These are phyloP conservation scores for Tolypocladium nubicola DNA, from an alignment of 2,329 filamentous ascomycete genomes.

Conservation along the genomic window DNA sequence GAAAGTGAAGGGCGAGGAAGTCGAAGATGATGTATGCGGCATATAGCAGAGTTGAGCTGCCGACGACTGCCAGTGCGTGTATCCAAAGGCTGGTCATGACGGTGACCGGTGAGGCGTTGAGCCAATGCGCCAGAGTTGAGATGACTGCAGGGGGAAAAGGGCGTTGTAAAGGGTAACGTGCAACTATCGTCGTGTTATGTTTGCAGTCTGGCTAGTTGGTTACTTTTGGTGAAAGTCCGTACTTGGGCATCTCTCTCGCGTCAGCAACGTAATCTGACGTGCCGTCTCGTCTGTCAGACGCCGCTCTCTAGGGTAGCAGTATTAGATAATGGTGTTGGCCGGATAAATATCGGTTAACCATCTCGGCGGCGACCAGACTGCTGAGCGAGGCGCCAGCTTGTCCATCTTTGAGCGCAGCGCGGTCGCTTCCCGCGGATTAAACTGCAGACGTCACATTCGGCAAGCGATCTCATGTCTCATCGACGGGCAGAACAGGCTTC, in stretches of 20 bases:
- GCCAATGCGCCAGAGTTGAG: background rate
- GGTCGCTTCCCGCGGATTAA: background rate
- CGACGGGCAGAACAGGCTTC: background rate
- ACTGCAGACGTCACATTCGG: background rate
- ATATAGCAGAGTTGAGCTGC: slow-evolving; percentile 8
- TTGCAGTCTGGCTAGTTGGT: too few species aligned
- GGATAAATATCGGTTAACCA: background rate
- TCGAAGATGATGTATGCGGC: slow-evolving; percentile 1
- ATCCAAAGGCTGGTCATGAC: background rate
- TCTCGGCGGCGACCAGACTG: background rate
- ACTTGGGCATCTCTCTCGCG: background rate
- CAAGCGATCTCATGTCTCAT: background rate
- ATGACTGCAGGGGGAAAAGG: background rate
- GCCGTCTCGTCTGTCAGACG: background rate
- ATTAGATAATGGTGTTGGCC: background rate
- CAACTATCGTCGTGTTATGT: too few species aligned
- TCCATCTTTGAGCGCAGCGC: background rate
- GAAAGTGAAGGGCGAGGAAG: slow-evolving; percentile 9
- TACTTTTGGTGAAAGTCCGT: background rate
- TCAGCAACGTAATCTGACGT: background rate
- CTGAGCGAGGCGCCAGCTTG: background rate
- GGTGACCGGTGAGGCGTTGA: background rate
- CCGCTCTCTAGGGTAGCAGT: background rate
- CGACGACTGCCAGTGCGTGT: slow-evolving; percentile 5
- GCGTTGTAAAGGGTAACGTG: too few species aligned